Base-by-base conservation (phyloP, 2,329 filamentous ascomycete genomes). In the Fusarium sp. region DNA sequence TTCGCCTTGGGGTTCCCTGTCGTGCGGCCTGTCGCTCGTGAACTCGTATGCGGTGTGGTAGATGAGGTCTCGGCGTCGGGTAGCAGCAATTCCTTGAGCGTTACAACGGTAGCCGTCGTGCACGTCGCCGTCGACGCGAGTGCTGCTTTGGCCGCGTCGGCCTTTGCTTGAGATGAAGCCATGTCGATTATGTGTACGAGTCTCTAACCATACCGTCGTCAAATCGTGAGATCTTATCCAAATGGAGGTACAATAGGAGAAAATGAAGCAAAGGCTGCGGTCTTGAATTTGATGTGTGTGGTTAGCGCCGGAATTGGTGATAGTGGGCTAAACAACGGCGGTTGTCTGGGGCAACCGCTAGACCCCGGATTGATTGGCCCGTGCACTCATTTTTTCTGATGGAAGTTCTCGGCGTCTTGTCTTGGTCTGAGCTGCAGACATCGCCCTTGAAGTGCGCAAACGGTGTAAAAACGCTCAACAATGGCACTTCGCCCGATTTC, bases 61-160 rank as follows among this genome's bases (percentile, higher is more conserved):
- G 72, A 60, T n/a, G 74, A 51, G 37, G 55, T 53, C 46, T 80
- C 79, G 56, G 73, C 15, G 11, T 82, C 81, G 34, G 75, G 70
- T 15, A 79, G 77, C 7, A 87, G 78, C 23, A 87, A 78, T 56
- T 86, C 83, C 73, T 85, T 86, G 62, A 87, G 76, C 3, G 79
- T 77, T 27, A 85, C 83, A 36, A 85, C 83, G 31, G 82, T 85
- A 3, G 83, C 76, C 23, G 84, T 78, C 44, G 87, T 88, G 78
- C 88, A 90, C 71, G 84, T 88, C 48, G 85, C 79, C 12, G 83
- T 82, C 57, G 85, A 87, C 66, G 85, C 80, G 68, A 89, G 79
- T 43, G 87, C 87, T 65, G 81, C 80, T 75, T 88, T 89, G 74
- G 89, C 84, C 65, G 86, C 82, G 66, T 86, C 84, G 73, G 76